A percentile compares a stretch with the other conserved stretches of the same genome.
phyloP scores from a whole-genome alignment of 768 basidiomycete genomes.

The Russula abietina region DNA sequence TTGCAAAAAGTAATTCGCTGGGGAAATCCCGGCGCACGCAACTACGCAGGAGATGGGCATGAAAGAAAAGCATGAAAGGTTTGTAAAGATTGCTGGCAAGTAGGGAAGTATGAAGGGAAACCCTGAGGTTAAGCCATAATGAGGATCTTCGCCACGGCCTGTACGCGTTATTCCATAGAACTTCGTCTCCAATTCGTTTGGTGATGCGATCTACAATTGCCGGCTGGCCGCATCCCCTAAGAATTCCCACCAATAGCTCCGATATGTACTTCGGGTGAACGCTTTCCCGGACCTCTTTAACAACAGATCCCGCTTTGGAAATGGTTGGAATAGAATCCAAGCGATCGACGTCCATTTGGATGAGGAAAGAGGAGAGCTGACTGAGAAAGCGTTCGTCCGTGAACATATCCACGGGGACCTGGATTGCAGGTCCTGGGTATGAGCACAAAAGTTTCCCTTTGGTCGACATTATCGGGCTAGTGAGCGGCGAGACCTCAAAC shows the following conservation, averaged over 20 bases:
- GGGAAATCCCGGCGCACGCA: constrained; percentile 28
- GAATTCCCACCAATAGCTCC: constrained; percentile 42
- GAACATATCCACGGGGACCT: constrained; percentile 31
- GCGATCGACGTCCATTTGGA: constrained; percentile 33
- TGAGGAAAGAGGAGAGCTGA: constrained; percentile 38
- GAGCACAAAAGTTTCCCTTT: constrained; percentile 41
- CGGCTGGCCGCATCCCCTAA: constrained; percentile 36
- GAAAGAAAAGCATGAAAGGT: constrained; percentile 41
- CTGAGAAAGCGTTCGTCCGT: constrained; percentile 31
- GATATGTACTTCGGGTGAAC: constrained; percentile 45
- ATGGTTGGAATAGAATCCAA: constrained; percentile 35
- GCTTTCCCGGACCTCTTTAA: constrained; percentile 37
- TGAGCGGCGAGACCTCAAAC: constrained; percentile 42
- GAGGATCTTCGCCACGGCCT: constrained; percentile 47
- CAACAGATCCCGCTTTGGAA: constrained; percentile 30
- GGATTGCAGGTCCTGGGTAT: constrained; percentile 43
- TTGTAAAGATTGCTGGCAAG: constrained; percentile 37
- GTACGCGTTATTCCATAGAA: constrained; percentile 36
- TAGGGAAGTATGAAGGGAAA: constrained; percentile 36
- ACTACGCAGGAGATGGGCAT: constrained; percentile 8
- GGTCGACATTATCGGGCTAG: constrained; percentile 34
- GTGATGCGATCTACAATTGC: constrained; percentile 29
- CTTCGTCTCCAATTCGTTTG: constrained; percentile 46
- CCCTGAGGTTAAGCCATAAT: constrained; percentile 46
- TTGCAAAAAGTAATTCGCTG: constrained; percentile 30